Conservation (phyloP, 768 basidiomycete species). For the Pleurotus eryngii region DNA sequence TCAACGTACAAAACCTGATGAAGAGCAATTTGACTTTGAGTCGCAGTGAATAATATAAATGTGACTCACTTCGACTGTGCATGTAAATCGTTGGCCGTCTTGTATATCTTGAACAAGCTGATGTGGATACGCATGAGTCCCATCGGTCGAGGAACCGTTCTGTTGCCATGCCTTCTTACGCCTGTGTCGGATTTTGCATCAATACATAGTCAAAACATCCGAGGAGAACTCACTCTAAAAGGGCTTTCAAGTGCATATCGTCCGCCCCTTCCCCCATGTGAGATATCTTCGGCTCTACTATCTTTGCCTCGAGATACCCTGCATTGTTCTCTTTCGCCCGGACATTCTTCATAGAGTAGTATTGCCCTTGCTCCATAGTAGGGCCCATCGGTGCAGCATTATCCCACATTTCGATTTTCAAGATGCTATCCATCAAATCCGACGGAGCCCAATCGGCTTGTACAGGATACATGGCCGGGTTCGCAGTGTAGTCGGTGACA, state of each 20-base stretch:
- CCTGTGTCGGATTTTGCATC: constrained; percentile 27
- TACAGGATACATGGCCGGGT: constrained; percentile 27
- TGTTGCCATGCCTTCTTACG: constrained; percentile 46
- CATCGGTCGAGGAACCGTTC: constrained; percentile 12
- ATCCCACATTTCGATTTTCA: constrained; percentile 64
- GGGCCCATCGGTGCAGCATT: constrained; percentile 36
- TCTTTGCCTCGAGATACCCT: constrained; percentile 51
- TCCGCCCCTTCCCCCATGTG: constrained; percentile 36
- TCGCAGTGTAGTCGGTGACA: constrained; percentile 65
- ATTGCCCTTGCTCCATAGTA: constrained; percentile 45
- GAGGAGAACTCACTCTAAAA: constrained; percentile 45
- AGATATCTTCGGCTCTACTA: constrained; percentile 42
- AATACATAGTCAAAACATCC: not conserved
- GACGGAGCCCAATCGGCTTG: constrained; percentile 45
- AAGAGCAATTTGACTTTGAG: not conserved
- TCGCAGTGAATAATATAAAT: not conserved
- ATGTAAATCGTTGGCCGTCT: constrained; percentile 44
- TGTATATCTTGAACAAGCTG: constrained; percentile 45
- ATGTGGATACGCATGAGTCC: constrained; percentile 30
- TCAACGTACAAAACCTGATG: constrained; percentile 45
- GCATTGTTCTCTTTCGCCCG: constrained; percentile 36
- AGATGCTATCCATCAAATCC: constrained; percentile 37
- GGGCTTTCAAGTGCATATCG: constrained; percentile 37
- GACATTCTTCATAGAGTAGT: constrained; percentile 51
- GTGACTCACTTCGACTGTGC: constrained; percentile 55